Conservation (phyloP, 2,329 filamentous ascomycete genomes). For the Sclerotinia spermophila region DNA sequence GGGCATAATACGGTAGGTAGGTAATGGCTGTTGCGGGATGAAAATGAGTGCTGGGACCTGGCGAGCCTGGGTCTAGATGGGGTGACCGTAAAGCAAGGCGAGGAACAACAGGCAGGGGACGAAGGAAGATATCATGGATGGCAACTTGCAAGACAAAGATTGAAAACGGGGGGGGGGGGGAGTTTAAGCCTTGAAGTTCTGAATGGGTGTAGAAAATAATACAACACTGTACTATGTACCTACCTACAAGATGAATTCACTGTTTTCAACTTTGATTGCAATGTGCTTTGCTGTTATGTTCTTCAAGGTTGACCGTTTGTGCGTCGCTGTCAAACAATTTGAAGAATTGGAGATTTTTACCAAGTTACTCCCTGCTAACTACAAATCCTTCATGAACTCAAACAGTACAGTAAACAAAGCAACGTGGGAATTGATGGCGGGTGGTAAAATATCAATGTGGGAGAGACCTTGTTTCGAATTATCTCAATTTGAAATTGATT, state of each 20-base stretch:
- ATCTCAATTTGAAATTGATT: neutral
- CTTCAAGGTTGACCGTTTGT: neutral
- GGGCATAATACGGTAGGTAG: constrained; percentile 5
- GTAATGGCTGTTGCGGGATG: constrained; percentile 16
- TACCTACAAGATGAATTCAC: neutral
- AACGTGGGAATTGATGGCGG: constrained; percentile 1
- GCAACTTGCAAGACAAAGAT: neutral
- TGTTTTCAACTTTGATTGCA: neutral
- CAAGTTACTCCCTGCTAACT: neutral
- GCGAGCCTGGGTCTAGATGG: constrained; percentile 1
- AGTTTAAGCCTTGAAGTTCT: neutral
- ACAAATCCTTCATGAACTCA: constrained; percentile 5
- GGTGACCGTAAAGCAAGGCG: constrained; percentile 9
- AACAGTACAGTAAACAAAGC: constrained; percentile 2
- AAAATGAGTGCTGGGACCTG: neutral
- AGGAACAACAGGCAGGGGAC: constrained; percentile 1
- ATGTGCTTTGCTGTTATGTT: neutral
- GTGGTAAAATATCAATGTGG: neutral
- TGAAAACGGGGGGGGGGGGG: neutral
- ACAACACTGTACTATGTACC: neutral
- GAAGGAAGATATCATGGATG: neutral
- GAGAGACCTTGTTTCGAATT: constrained; percentile 1
- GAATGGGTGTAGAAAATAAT: neutral
- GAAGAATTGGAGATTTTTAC: neutral
- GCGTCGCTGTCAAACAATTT: constrained; percentile 10